A percentile compares a stretch with the other conserved stretches of the same genome.
Conservation (phyloP, 208 protist genomes). For the Trypanosoma platydactyli region DNA sequence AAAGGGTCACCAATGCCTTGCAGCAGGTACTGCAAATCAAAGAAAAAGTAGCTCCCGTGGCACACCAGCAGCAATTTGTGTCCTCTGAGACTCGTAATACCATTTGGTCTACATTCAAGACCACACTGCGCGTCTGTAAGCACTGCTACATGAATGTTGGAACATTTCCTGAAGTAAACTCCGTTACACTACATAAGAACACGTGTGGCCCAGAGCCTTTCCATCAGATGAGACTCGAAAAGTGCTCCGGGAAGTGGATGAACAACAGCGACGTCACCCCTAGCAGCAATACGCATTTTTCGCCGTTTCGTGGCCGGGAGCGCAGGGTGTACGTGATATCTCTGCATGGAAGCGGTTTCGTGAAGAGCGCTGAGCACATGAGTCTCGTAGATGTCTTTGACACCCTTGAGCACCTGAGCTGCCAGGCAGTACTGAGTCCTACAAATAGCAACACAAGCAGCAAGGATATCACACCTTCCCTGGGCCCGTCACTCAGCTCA, state of each 20-base stretch:
- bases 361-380: background rate
- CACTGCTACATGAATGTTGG: background rate
- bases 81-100: too few relatives aligned
- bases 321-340: constrained; percentile 22
- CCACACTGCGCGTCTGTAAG: constrained; percentile 10
- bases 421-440: background rate
- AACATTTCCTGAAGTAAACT: background rate
- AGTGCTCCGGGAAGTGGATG: too few relatives aligned
- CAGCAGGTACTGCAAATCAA: too few relatives aligned
- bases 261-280: too few relatives aligned
- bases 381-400: constrained; percentile 5
- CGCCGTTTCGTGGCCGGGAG: constrained; percentile 4
- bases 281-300: background rate
- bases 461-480: constrained; percentile 9
- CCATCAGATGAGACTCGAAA: too few relatives aligned
- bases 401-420: constrained; percentile 4
- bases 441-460: background rate
- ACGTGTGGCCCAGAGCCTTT: too few relatives aligned
- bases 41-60: too few relatives aligned
- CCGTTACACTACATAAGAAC: too few relatives aligned
- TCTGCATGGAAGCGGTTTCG: constrained; percentile 3
- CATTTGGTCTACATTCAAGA: background rate
- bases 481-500: constrained; percentile 9
- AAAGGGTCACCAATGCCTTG: background rate
- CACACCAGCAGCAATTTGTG: too few relatives aligned